Evolutionary conservation across 2,329 filamentous ascomycete genomes (phyloP), one percentile per base, ranked within the genome.

Genomic region (Tolypocladium cylindrosporum): DNA sequence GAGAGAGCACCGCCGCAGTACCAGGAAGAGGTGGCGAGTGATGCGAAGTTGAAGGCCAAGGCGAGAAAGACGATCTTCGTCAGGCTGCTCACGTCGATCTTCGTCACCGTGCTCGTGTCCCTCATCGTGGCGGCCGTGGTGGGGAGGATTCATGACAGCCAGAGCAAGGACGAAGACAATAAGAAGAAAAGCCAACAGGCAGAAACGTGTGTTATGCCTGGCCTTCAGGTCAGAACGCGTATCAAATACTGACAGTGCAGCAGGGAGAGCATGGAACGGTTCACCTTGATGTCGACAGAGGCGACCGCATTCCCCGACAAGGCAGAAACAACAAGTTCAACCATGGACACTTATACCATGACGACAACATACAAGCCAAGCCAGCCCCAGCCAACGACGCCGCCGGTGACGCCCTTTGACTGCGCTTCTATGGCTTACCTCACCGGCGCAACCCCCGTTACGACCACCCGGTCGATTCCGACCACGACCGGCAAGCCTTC

Each of bases 81-180:
- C 31, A 56, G 62, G 24, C 59, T 68, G 24, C 27, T 64, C 45
- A 57, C 66, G 2, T 65, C 64, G 6, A 59, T 67, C 3, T 65
- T 68, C 37, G 60, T 67, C 55, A 58, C 62, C 4, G 61, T 64
- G 6, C 57, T 68, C 9, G 65, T 67, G 4, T 61, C 62, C 0
- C 57, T 68, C 8, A 59, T 66, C 16, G 62, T 66, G 2, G 66
- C 66, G 8, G 66, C 63, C 21, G 65, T 63, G 6, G 63, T 67
- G 10, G 61, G 60, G 21, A 63, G 60, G 55, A 65, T 66, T 4
- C 57, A 61, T 24, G 60, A 60, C 39, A 56, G 57, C 19, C 56
- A 55, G 21, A 7, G 21, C 21, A 40, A 56, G 2, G 36, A 10
- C 11, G 42, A 39, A 16, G 31, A 31, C 11, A 27, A 42, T 21